Evolutionary conservation across 2,329 filamentous ascomycete genomes (phyloP).

Genomic region (Aureobasidium namibiae): DNA sequence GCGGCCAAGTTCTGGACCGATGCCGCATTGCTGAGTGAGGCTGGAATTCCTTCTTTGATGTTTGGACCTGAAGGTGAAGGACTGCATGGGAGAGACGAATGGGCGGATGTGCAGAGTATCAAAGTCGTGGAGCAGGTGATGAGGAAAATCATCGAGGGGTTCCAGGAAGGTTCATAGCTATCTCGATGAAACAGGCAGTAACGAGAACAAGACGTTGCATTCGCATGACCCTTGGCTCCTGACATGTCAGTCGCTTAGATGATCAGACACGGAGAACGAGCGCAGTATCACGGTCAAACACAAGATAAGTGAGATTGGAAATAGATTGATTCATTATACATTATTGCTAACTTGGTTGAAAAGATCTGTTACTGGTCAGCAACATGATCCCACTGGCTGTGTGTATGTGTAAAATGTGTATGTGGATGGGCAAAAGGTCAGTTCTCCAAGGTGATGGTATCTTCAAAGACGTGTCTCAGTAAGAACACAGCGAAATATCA

Average conservation of each 20-base stretch:
- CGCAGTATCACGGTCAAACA: not conserved
- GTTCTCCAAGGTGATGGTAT: slow-evolving; percentile 60
- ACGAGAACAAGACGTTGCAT: not conserved
- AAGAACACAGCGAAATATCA: slow-evolving; percentile 57
- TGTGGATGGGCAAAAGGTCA: slow-evolving; percentile 31
- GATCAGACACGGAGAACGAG: not conserved
- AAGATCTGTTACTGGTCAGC: slow-evolving; percentile 9
- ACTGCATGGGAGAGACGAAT: not conserved
- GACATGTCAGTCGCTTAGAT: not conserved
- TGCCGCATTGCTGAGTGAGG: not conserved
- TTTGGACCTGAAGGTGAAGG: not conserved
- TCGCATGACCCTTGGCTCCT: not conserved
- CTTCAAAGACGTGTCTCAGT: slow-evolving; percentile 51
- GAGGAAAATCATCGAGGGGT: not conserved
- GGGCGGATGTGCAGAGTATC: slow-evolving; percentile 1
- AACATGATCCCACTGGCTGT: not conserved
- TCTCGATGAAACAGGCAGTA: not conserved
- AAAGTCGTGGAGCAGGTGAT: not conserved
- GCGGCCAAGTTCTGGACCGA: slow-evolving; percentile 3
- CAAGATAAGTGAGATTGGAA: not conserved
- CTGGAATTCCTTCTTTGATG: not conserved
- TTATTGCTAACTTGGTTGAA: slow-evolving; percentile 9
- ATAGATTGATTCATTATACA: not conserved
- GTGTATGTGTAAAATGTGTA: not conserved
- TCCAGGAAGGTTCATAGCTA: not conserved